Evolutionary conservation across 768 basidiomycete genomes (phyloP), one percentile per base, ranked within the genome.

Genomic region (Boletus huronensis): DNA sequence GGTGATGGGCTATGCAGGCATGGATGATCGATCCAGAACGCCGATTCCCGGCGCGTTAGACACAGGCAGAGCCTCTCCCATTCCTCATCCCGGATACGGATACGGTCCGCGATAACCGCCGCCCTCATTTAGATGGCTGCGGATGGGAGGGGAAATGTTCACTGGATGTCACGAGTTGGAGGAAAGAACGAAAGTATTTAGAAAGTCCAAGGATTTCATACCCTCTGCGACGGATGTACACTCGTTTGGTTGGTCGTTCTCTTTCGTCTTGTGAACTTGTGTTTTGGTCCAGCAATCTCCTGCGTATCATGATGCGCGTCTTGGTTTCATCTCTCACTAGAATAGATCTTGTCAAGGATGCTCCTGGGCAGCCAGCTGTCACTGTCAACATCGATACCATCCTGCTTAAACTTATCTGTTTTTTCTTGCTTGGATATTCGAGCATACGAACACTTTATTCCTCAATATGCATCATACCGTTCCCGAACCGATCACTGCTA

Each of bases 21-120:
- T 42, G 23, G 73, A 72, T 2, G 71, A 58, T 26, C 64, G 70
- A 23, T 50, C 68, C 23, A 60, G 66, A 54, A 72, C 62, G 23
- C 73, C 71, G 35, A 54, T 65, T 58, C 60, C 69, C 44, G 61
- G 56, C 29, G 65, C 58, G 25, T 23, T 63, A 23, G 61, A 63
- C 23, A 55, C 60, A 46, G 70, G 66, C 14, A 77, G 74, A 29
- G 67, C 65, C 51, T 78, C 78, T 17, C 82, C 83, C 11, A 75
- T 74, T 3, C 80, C 81, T 2, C 73, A 76, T 48, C 58, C 68
- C 6, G 81, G 72, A 28, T 82, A 80, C 41, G 77, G 74, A 26
- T 73, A 72, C 39, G 68, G 70, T 32, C 58, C 64, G n/a, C 61
- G 60, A 60, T 73, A 70, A 58, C 55, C 31, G 55, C 28, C 35